Base-by-base conservation (phyloP, 225 moss, liverwort and hornwort genomes). In the Pseudisothecium myosuroides region DNA sequence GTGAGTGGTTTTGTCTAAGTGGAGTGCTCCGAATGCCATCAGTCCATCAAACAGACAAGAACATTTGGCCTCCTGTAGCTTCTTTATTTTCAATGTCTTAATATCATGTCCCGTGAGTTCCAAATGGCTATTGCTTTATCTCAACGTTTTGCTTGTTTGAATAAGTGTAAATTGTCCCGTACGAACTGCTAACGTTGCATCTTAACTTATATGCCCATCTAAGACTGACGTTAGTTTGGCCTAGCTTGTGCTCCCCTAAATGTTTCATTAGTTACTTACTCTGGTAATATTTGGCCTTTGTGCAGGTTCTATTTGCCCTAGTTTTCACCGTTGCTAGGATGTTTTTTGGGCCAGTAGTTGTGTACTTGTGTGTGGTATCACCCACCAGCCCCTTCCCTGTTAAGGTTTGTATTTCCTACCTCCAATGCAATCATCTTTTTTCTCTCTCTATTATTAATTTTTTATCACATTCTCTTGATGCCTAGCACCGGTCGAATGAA, bases 241-340 rank as follows among this genome's bases (percentile, higher is more conserved):
- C 55, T 54, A 43, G 66, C 74, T 76, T 61, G 31, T 82, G 43
- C 29, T 60, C 59, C 58, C 37, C 39, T 60, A 39, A 72, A 68
- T 14, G 50, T 64, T 27, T 39, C 34, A 39, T 66, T 26, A 31
- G 26, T 49, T 56, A 21, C 56, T 89, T 47, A 81, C 67, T 24
- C 65, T 69, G 54, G 39, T 62, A 79, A 77, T 28, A 71, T 72
- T 89, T 80, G 88, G 37, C 71, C 82, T 68, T 37, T 77, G 45
- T 93, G 93, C 96, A 98, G 98, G 93, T 97, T 67, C 29, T 89
- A 31, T 99, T 99, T 71, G 93, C 96, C 76, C 41, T 92, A 45
- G 95, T 96, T 77, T 99, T 99, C 90, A 95, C 95, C 24, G 76
- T 99, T 58, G 97, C 97, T 65, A 96, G 99, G 75, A 82, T 99